phyloP scores from a whole-genome alignment of 164 flowering plant species.

The Stephania japonica region DNA sequence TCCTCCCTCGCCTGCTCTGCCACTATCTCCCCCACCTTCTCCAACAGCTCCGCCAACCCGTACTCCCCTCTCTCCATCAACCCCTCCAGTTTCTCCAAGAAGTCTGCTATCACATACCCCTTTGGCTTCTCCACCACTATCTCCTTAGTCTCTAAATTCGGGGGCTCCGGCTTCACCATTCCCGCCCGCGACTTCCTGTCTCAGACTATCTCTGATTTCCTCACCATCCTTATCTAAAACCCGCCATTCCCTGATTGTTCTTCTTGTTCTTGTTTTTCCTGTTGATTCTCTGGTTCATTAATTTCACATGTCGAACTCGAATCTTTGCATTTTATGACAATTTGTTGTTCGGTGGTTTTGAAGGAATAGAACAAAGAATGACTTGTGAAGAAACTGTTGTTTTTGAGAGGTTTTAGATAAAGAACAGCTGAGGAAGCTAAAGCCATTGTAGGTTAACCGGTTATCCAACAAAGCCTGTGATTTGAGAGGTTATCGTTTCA shows the following conservation, averaged over 20 bases:
- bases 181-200: constrained; percentile 31
- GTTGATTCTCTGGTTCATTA: constrained; percentile 24
- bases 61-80: constrained; percentile 50
- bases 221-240: constrained; percentile 45
- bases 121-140: constrained; percentile 57
- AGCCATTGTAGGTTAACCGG: no score
- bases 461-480: no score
- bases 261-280: constrained; percentile 20
- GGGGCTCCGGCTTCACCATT: constrained; percentile 52
- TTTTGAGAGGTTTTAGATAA: constrained; percentile 22
- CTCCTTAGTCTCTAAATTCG: constrained; percentile 67
- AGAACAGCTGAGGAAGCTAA: constrained; percentile 40
- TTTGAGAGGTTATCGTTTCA: no score
- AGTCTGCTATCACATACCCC: constrained; percentile 68
- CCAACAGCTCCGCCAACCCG: constrained; percentile 64
- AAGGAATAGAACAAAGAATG: constrained; percentile 8
- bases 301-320: constrained; percentile 23
- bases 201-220: constrained; percentile 52
- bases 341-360: neutral
- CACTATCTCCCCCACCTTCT: constrained; percentile 66
- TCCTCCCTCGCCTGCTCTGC: constrained; percentile 83
- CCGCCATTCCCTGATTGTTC: constrained; percentile 9
- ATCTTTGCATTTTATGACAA: constrained; percentile 24
- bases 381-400: neutral
- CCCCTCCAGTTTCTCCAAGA: constrained; percentile 62